Percentiles rank a stretch among this genome's conserved stretches.
Conservation (phyloP, 768 basidiomycete species). For the Pseudohyphozyma bogoriensis region DNA sequence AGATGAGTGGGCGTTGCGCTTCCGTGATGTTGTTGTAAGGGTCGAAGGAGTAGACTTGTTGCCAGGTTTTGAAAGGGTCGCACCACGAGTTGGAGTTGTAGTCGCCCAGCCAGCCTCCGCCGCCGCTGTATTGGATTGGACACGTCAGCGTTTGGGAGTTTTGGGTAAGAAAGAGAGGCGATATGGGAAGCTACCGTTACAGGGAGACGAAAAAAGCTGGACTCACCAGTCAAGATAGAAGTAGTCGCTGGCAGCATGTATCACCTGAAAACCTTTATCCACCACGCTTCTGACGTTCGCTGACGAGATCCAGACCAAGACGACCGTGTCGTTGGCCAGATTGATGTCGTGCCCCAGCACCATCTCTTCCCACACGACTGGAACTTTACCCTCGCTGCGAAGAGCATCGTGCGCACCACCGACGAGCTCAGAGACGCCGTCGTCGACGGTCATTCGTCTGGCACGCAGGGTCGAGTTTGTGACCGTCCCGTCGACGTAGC, state of each 20-base stretch:
- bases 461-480: constrained; percentile 51
- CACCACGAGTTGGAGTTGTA: constrained; percentile 46
- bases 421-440: constrained; percentile 58
- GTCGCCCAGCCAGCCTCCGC: constrained; percentile 58
- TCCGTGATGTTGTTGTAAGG: constrained; percentile 51
- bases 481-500: constrained; percentile 45
- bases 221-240: constrained; percentile 57
- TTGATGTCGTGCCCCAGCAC: constrained; percentile 49
- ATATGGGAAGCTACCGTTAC: background rate
- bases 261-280: constrained; percentile 50
- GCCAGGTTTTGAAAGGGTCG: constrained; percentile 72
- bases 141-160: background rate
- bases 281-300: constrained; percentile 51
- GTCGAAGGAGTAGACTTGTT: constrained; percentile 61
- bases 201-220: background rate
- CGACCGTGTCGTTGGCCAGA: constrained; percentile 48
- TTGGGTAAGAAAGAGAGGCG: background rate
- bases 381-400: constrained; percentile 52
- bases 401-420: constrained; percentile 52
- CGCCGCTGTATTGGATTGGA: too few relatives aligned
- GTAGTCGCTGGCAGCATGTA: constrained; percentile 58
- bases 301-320: constrained; percentile 43
- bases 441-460: constrained; percentile 49
- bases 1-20: constrained; percentile 48
- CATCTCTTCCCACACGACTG: constrained; percentile 80